Conservation (phyloP, 768 basidiomycete species). For the Podaxis sp. region DNA sequence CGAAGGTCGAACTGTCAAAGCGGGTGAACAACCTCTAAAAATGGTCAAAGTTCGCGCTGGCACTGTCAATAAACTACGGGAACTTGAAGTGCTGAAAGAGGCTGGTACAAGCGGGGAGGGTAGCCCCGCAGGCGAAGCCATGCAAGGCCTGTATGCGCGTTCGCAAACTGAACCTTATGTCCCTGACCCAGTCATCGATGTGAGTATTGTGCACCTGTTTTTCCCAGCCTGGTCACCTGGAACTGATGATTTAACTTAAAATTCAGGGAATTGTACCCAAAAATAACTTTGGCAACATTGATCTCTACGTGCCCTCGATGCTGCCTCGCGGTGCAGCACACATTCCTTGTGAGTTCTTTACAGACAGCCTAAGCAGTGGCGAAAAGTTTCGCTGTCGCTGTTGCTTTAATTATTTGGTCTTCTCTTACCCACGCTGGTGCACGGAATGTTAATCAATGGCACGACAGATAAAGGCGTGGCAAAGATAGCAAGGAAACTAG, state of each 20-base stretch:
- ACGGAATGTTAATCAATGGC: slow-evolving; percentile 16
- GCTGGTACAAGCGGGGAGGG: slow-evolving; percentile 32
- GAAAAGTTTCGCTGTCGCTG: not conserved
- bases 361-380: not conserved
- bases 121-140: slow-evolving; percentile 40
- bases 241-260: not conserved
- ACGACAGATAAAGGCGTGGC: slow-evolving; percentile 80
- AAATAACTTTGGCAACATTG: slow-evolving; percentile 96
- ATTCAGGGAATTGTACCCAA: slow-evolving; percentile 87
- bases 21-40: slow-evolving; percentile 85
- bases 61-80: slow-evolving; percentile 77
- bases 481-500: slow-evolving; percentile 85
- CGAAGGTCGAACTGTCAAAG: slow-evolving; percentile 69
- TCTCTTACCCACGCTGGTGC: not conserved
- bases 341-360: slow-evolving; percentile 74
- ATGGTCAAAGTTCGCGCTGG: slow-evolving; percentile 82
- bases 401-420: slow-evolving; percentile 1
- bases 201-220: slow-evolving; percentile 37
- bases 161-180: slow-evolving; percentile 82
- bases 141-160: slow-evolving; percentile 87
- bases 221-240: not conserved
- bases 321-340: slow-evolving; percentile 84
- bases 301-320: slow-evolving; percentile 95
- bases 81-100: slow-evolving; percentile 50
- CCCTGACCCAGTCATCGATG: slow-evolving; percentile 82